These are phyloP conservation scores for Herpetomonas samuelpessoai DNA, from an alignment of 208 protist genomes.

Conservation along the genomic window DNA sequence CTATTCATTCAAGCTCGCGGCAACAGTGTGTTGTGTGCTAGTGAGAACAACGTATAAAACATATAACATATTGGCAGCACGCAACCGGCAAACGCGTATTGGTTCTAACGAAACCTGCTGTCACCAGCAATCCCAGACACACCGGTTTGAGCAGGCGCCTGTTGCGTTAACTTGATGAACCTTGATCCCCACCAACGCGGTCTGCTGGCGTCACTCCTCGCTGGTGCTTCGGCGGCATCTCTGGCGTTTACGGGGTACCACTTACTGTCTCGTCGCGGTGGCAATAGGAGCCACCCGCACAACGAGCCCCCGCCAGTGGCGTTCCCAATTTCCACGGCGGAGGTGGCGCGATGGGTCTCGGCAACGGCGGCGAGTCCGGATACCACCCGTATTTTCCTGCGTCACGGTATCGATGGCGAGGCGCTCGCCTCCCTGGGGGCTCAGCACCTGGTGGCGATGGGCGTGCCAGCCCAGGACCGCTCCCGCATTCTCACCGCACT, in stretches of 20 bases:
- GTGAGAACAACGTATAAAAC: too few relatives aligned
- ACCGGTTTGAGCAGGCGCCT: too few relatives aligned
- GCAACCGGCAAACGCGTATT: too few relatives aligned
- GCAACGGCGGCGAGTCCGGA: conserved; percentile 31
- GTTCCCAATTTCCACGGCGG: too few relatives aligned
- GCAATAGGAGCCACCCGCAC: too few relatives aligned
- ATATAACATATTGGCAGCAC: too few relatives aligned
- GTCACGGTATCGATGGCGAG: conserved; percentile 37
- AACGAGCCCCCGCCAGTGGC: too few relatives aligned
- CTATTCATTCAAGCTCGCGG: too few relatives aligned
- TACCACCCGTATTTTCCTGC: conserved; percentile 17
- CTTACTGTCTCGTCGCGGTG: background rate
- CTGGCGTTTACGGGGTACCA: conserved; percentile 9
- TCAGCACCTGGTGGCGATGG: conserved; percentile 33
- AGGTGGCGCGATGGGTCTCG: conserved; percentile 53
- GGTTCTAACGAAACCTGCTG: too few relatives aligned
- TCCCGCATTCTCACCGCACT: conserved; percentile 35
- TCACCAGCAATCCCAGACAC: too few relatives aligned
- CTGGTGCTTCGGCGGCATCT: conserved; percentile 13
- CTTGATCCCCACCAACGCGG: conserved; percentile 2
- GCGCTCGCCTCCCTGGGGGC: conserved; percentile 34
- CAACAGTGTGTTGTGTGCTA: too few relatives aligned
- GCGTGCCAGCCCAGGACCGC: conserved; percentile 41
- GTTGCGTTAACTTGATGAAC: too few relatives aligned
- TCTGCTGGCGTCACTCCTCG: background rate